These are phyloP conservation scores for Hypsizygus ulmarius DNA, from an alignment of 1,284 basidiomycete species.

Conservation along the genomic window DNA sequence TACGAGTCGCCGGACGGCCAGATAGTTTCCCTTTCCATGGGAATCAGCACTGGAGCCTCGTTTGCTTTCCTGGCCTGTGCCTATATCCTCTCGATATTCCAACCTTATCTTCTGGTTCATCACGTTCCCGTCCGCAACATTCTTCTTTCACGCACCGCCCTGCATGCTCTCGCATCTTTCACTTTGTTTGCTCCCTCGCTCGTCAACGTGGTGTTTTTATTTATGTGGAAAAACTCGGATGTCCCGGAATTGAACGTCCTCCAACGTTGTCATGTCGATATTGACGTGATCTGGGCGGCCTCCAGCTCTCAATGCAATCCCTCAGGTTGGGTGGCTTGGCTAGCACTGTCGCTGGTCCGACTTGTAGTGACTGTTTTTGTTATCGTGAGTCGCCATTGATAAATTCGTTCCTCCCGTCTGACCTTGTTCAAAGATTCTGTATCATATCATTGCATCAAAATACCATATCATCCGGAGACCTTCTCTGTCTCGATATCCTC, in stretches of 20 bases:
- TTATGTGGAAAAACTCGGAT: constrained; percentile 43
- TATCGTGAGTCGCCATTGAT: constrained; percentile 41
- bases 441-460: constrained; percentile 27
- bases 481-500: constrained; percentile 22
- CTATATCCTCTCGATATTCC: constrained; percentile 41
- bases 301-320: constrained; percentile 30
- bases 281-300: constrained; percentile 63
- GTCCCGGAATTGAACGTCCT: constrained; percentile 38
- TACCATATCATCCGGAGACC: constrained; percentile 32
- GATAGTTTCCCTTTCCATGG: constrained; percentile 51
- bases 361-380: constrained; percentile 47
- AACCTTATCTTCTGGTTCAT: constrained; percentile 37
- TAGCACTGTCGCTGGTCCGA: constrained; percentile 48
- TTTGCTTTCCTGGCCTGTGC: constrained; percentile 52
- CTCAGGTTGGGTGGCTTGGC: constrained; percentile 49
- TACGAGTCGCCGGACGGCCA: constrained; percentile 40
- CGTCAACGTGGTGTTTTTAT: constrained; percentile 52
- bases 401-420: constrained; percentile 4
- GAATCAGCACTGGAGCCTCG: constrained; percentile 54
- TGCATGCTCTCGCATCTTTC: constrained; percentile 46
- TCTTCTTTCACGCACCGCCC: constrained; percentile 25
- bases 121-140: constrained; percentile 33
- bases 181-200: constrained; percentile 48
- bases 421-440: constrained; percentile 22
- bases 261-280: constrained; percentile 55